Base-by-base conservation (phyloP, 768 basidiomycete species). In the Suillus lakei region DNA sequence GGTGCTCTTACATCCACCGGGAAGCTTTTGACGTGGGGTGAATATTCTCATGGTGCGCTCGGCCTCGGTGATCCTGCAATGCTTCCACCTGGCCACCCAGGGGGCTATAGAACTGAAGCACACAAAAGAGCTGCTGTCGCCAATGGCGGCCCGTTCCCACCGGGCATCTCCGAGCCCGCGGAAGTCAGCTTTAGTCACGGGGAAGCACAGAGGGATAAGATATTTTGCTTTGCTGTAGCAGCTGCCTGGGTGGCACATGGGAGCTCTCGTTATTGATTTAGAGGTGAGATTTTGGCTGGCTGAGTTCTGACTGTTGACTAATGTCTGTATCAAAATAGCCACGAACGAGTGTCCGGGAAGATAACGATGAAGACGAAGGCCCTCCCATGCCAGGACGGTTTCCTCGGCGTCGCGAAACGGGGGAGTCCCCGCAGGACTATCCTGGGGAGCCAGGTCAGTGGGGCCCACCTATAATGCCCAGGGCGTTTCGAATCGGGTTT, bases 191-290 rank as follows among this genome's bases (percentile, higher is more conserved):
- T 96, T 71, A 88, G 89, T 69, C 83, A 88, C 67, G 80, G 74
- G n/a, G 78, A 76, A 62, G 84, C 82, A 70, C 79, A 76, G 56
- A 76, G 74, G 26, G 86, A 82, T 64, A 81, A 88, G 56, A 82
- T 83, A 68, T 98, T 92, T 72, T 94, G 92, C 69, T 92, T 97
- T 69, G 85, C 85, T 1, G 88, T 90, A 6, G 85, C 93, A 5
- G 93, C 96, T 3, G 85, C 88, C 88, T 0, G 96, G 96, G 12
- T 97, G 95, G 96, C 96, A 98, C 71, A 91, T 86, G 63, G 96
- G 95, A 9, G 94, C 95, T 1, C 80, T 98, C 55, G 92, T 93
- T 4, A 89, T 97, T 46, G 92, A 95, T 73, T 80, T 95, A 32
- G 88, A 94, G 81, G 92, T 92, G 64, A 39, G 71, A 43, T 18